Base-by-base conservation (phyloP, 768 basidiomycete species). In the Russula vinacea region DNA sequence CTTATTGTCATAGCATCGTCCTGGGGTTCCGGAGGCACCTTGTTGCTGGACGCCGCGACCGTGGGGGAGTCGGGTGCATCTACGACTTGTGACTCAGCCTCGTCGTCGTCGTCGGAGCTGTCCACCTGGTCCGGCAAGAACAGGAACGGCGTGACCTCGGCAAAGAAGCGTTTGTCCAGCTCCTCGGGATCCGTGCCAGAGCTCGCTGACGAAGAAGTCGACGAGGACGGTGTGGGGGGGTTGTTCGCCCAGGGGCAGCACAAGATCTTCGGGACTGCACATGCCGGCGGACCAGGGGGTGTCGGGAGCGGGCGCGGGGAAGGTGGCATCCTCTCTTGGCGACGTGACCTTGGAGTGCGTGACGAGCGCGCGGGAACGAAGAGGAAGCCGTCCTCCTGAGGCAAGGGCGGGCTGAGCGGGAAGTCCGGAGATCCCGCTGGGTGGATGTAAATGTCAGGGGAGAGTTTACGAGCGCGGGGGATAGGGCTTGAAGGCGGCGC, bases 381-480 rank as follows among this genome's bases (percentile, higher is more conserved):
- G n/a, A 65, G 64, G 50, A 65, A 65, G 24, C 54, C 59, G 1
- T 61, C 64, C 32, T 26, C 50, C 29, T 65, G 64, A 2, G 49
- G 49, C 16, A 3, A 32, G 0, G 54, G 59, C 5, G 64, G 40
- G 22, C 59, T 61, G 29, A 45, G n/a, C 24, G 32, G 19, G 54
- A n/a, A 61, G 5, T 42, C 32, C 5, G 59, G 59, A 45, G n/a
- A 11, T 10, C 35, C 49, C 9, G 17, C 47, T 13, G 24, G 59
- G 7, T 32, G 26, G 24, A 65, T 51, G n/a, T 44, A 4, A 24
- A 65, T 44, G 24, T 61, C 64, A 2, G 64, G 64, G 19, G 56
- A 19, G 56, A 57, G 3, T n/a, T 22, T 32, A 19, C 9, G 56
- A 29, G 16, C 4, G 24, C 9, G 22, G 17, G 33, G 49, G 33